These are phyloP conservation scores for Hypholoma sublateritium DNA, from an alignment of 768 basidiomycete species.

Conservation along the genomic window DNA sequence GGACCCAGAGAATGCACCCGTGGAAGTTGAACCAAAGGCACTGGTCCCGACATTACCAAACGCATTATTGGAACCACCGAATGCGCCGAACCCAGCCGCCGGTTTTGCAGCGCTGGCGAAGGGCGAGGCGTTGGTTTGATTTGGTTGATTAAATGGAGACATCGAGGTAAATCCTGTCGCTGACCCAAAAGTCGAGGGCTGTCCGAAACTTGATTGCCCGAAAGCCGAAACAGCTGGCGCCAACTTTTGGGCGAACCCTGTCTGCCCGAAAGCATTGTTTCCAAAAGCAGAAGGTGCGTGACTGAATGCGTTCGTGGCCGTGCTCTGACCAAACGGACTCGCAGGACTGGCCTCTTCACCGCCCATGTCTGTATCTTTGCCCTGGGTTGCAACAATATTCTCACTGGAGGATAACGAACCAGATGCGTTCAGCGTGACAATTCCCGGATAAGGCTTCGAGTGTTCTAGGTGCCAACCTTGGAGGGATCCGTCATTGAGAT, in stretches of 20 bases:
- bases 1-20: slow-evolving; percentile 18
- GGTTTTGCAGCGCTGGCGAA: slow-evolving; percentile 21
- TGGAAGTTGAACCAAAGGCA: slow-evolving; percentile 13
- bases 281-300: slow-evolving; percentile 24
- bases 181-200: slow-evolving; percentile 20
- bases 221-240: slow-evolving; percentile 19
- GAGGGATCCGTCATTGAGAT: slow-evolving; percentile 77
- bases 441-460: slow-evolving; percentile 56
- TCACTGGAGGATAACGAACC: slow-evolving; percentile 11
- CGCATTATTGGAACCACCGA: slow-evolving; percentile 16
- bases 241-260: slow-evolving; percentile 27
- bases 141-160: slow-evolving; percentile 22
- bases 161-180: slow-evolving; percentile 8
- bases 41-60: slow-evolving; percentile 13
- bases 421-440: slow-evolving; percentile 34
- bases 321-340: slow-evolving; percentile 6
- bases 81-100: slow-evolving; percentile 22
- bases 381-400: slow-evolving; percentile 7
- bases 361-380: slow-evolving; percentile 24
- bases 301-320: slow-evolving; percentile 17
- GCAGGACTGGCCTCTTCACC: slow-evolving; percentile 11
- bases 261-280: slow-evolving; percentile 20
- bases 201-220: slow-evolving; percentile 32
- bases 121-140: slow-evolving; percentile 19
- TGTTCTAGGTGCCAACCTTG: slow-evolving; percentile 73